Evolutionary conservation across 1,284 basidiomycete species (phyloP).

Genomic region (Schizopora paradoxa): DNA sequence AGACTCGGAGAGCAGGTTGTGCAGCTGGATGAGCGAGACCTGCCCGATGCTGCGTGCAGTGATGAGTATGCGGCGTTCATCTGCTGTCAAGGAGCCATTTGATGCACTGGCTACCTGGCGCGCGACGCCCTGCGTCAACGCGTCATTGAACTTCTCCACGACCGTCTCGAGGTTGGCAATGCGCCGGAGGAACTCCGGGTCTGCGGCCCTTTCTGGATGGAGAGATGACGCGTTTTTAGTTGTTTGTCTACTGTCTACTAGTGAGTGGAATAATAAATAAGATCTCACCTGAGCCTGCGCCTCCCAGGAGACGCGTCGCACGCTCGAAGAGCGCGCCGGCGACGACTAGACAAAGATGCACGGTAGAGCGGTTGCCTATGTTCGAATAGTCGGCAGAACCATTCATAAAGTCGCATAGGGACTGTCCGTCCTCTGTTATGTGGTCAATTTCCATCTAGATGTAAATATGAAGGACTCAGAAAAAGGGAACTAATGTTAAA

Average conservation of each 20-base stretch:
- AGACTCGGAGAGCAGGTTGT: conserved; percentile 2
- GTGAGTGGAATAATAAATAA: not conserved
- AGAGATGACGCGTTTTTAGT: not conserved
- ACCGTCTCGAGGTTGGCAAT: not conserved
- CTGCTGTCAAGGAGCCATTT: not conserved
- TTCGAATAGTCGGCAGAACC: conserved; percentile 7
- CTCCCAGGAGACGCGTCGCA: conserved; percentile 7
- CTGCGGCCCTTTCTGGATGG: not conserved
- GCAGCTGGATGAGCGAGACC: conserved; percentile 9
- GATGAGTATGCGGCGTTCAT: not conserved
- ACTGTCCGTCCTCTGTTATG: not conserved
- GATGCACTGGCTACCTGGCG: not conserved
- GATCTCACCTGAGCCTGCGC: not conserved
- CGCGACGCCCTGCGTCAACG: not conserved
- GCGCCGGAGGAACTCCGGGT: not conserved
- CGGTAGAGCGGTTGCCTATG: not conserved
- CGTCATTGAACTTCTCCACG: not conserved
- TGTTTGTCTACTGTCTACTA: not conserved
- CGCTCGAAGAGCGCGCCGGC: conserved; percentile 13
- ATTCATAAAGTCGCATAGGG: not conserved
- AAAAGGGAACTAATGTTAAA: not conserved
- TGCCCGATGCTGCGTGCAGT: conserved; percentile 8
- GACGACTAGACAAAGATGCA: conserved; percentile 1
- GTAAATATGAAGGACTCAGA: not conserved
- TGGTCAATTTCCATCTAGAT: conserved; percentile 1